Evolutionary conservation across 2,329 filamentous ascomycete genomes (phyloP), one percentile per base, ranked within the genome.

Genomic region (Beauveria brongniartii): DNA sequence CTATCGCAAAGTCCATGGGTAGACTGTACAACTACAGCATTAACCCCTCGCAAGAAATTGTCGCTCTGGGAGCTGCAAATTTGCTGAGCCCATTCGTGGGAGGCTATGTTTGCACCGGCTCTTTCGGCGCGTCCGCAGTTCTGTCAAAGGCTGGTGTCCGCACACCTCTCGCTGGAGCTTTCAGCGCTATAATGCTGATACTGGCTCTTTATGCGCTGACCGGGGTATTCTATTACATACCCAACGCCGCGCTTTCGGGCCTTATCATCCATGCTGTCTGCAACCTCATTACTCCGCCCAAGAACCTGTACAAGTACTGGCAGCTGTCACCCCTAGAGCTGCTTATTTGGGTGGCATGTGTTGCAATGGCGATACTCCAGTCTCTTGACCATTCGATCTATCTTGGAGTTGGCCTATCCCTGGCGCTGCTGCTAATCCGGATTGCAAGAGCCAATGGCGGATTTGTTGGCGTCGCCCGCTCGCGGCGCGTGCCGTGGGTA

Each of bases 221-320:
- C 0, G 84, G 85, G 0, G 84, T 92, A 34, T 93, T 94, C 77
- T 92, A 84, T 77, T 93, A 89, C 72, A 93, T 94, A 60, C 89
- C 90, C 0, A 86, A 81, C 61, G 82, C 89, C 1, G 80, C 84
- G 1, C 79, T 94, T 6, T 81, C 89, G 0, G 90, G 84, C 26
- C 83, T 94, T 66, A 93, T 94, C 67, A 92, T 94, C 64, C 90
- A 94, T 71, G 90, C 90, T 3, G 90, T 94, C 0, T 86, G 85
- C 65, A 89, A 92, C 68, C 75, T 92, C 52, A 84, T 92, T 67
- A 88, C 88, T 0, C 84, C 87, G 1, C 89, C 89, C 1, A 87
- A 87, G 65, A 86, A 84, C 0, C 80, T 92, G 1, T 91, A 90
- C 73, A 85, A 88, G 63, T 92, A 91, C 75, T 92, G 89, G 89